Evolutionary conservation across 257 asterid species (phyloP).

Genomic region (Primulina tabacum): DNA sequence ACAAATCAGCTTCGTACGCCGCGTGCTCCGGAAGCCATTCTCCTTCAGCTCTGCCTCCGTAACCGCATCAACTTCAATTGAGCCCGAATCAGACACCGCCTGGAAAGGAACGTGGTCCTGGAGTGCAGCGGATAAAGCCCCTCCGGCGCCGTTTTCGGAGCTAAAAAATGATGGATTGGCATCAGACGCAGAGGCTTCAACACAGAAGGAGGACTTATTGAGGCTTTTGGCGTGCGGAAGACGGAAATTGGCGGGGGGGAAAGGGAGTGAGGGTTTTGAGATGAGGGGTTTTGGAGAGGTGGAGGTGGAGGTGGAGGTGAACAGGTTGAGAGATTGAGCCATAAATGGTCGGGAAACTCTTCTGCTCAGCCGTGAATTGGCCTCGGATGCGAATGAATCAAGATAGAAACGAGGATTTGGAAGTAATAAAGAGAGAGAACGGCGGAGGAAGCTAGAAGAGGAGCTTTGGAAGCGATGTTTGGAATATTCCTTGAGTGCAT

Average conservation of each 20-base stretch:
- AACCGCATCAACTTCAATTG: constrained; percentile 87
- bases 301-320: constrained; percentile 42
- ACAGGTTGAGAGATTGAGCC: constrained; percentile 47
- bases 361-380: constrained; percentile 26
- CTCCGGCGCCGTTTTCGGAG: constrained; percentile 56
- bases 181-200: constrained; percentile 41
- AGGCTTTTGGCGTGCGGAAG: constrained; percentile 20
- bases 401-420: constrained; percentile 6
- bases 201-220: constrained; percentile 15
- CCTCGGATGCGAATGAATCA: neutral
- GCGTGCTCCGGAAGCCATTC: constrained; percentile 94
- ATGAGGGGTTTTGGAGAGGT: constrained; percentile 38
- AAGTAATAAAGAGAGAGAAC: constrained; percentile 22
- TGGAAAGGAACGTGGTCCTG: constrained; percentile 32
- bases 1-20: constrained; percentile 89
- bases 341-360: constrained; percentile 18
- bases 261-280: constrained; percentile 25
- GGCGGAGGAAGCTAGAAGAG: constrained; percentile 33
- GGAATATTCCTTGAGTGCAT: neutral
- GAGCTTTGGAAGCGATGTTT: constrained; percentile 23
- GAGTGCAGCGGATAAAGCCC: constrained; percentile 26
- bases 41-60: constrained; percentile 97
- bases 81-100: constrained; percentile 44
- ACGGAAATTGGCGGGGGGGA: constrained; percentile 24
- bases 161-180: constrained; percentile 23